Evolutionary conservation across 179 eudicot species (phyloP), one percentile per base, ranked within the genome.

Genomic region (Pouteria campechiana): DNA sequence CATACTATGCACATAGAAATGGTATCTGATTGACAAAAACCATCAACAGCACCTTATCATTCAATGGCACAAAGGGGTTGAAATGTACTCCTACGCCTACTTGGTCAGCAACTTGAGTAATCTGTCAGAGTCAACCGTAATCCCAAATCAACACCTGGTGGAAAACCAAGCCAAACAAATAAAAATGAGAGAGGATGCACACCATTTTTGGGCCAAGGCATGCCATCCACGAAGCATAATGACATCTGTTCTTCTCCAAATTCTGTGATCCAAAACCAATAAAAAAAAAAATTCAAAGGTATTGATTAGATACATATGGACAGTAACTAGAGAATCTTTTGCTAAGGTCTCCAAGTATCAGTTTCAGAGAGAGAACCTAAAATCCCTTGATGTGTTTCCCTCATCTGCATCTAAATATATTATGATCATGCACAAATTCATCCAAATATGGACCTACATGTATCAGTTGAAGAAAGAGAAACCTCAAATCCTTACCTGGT

Each of bases 1-100:
- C n/a, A n/a, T n/a, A n/a, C n/a, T n/a, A n/a, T n/a, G n/a, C n/a
- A n/a, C n/a, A n/a, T n/a, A n/a, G n/a, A n/a, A n/a, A n/a, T n/a
- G n/a, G n/a, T n/a, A n/a, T n/a, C 23, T 11, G 7, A 25, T 25
- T 41, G 27, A 2, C 16, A 21, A 20, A 2, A 19, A 35, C 12
- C 22, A n/a, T n/a, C n/a, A n/a, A n/a, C 16, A 33, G 25, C 68
- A 90, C 95, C 87, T 72, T 78, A 54, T 68, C 50, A 22, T 73
- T 64, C 69, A 70, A 81, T 28, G 73, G 58, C 16, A 92, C 86
- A 72, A 66, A 87, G 9, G 99, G 96, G 52, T 92, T 92, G 54
- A 92, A 92, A 73, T 87, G 94, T 36, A 92, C 94, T 22, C 94
- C 94, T 3, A 75, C 89, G 44, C 99, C 99, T 50, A 92, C 70